Base-by-base conservation (phyloP, 2,329 filamentous ascomycete species). In the Ophiostoma fasciatum region DNA sequence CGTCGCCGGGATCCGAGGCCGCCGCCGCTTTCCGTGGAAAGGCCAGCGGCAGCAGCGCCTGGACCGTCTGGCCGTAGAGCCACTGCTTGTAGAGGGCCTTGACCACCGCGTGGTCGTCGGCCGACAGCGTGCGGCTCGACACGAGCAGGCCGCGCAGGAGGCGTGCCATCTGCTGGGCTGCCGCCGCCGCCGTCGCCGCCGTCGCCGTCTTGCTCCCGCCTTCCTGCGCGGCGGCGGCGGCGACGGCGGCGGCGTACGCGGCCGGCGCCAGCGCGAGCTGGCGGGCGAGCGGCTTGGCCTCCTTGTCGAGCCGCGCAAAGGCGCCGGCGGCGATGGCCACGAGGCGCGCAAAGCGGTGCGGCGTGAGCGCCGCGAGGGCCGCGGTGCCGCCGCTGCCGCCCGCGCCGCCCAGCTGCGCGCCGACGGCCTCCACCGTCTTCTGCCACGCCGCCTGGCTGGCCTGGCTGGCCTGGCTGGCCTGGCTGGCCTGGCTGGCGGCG, bases 1-100 rank as follows among this genome's bases (percentile, higher is more conserved):
- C 25, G 7, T 26, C 18, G 15, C 7, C n/a, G 7, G 44, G n/a
- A n/a, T n/a, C n/a, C n/a, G n/a, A n/a, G n/a, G n/a, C 44, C 22
- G 42, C 48, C 41, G 39, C 7, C 20, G 28, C 35, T 17, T 36
- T 45, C 14, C 13, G 46, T 2, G 58, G 58, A 26, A 62, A 56
- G 8, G 67, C 66, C 4, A 51, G 48, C 12, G 51, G 46, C 4
- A 69, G 52, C 49, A 69, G 57, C 4, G 63, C 61, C 44, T 58
- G 58, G 18, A 59, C 57, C 7, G 68, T 49, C 33, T 63, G 55
- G 31, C 60, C 53, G 46, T 68, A 70, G 3, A 62, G 51, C 49
- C 64, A 66, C 40, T 71, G 67, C 40, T 47, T 49, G 42, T 49
- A 48, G 29, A 69, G 52, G 4, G 59, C 59, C 42, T 60, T 63